phyloP scores from a whole-genome alignment of 78 protist species.

The Dictyostelium purpureum region DNA sequence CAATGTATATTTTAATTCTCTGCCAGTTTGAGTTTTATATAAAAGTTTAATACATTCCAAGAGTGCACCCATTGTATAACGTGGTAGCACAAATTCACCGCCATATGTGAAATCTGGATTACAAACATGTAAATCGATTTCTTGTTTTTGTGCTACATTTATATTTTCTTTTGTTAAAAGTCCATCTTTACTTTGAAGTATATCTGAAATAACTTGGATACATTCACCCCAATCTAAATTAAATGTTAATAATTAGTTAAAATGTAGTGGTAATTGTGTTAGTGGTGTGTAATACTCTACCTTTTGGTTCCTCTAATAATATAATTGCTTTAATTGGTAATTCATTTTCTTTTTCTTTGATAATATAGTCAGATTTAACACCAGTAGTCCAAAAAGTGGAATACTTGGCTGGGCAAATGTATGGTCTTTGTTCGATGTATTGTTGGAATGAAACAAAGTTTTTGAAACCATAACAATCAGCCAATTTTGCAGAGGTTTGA shows the following conservation, averaged over 20 bases:
- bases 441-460: conserved; percentile 31
- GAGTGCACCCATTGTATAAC: conserved; percentile 77
- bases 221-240: conserved; percentile 71
- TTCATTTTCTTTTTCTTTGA: not conserved
- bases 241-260: not conserved
- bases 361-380: not conserved
- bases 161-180: not conserved
- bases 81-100: conserved; percentile 56
- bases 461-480: conserved; percentile 46
- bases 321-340: conserved; percentile 17
- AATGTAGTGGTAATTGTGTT: too few relatives aligned
- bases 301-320: conserved; percentile 44
- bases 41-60: conserved; percentile 8
- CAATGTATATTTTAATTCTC: not conserved
- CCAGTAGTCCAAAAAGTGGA: conserved; percentile 59
- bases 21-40: not conserved
- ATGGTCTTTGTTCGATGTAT: conserved; percentile 44
- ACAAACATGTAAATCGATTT: conserved; percentile 41
- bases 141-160: not conserved
- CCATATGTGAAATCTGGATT: conserved; percentile 71
- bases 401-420: conserved; percentile 29
- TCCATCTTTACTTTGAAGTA: conserved; percentile 39
- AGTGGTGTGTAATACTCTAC: too few relatives aligned
- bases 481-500: conserved; percentile 18
- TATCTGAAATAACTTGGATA: conserved; percentile 30